Conservation (phyloP, 2,329 filamentous ascomycete species). For the Remersonia thermophila region DNA sequence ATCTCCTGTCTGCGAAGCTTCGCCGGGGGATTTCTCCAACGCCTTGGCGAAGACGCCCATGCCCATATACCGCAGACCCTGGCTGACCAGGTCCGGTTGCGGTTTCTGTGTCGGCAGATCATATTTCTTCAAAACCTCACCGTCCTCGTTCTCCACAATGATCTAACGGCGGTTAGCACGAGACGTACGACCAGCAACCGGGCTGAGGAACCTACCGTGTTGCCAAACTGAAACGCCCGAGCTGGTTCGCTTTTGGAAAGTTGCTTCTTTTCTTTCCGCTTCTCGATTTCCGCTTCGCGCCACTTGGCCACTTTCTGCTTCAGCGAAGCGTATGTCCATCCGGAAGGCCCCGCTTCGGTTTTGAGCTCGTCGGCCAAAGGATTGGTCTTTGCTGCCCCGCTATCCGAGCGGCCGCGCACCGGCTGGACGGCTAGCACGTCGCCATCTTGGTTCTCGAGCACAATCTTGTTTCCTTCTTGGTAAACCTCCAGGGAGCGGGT, state of each 20-base stretch:
- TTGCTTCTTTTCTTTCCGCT: conserved; percentile 45
- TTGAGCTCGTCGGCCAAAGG: conserved; percentile 22
- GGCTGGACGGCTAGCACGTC: conserved; percentile 64
- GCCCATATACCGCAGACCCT: conserved; percentile 42
- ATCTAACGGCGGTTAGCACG: conserved; percentile 31
- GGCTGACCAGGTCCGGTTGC: conserved; percentile 28
- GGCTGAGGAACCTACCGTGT: conserved; percentile 42
- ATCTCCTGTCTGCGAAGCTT: conserved; percentile 18
- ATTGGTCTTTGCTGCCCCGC: conserved; percentile 15
- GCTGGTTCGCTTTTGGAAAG: conserved; percentile 56
- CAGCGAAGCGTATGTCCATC: conserved; percentile 33
- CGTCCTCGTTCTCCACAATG: conserved; percentile 77
- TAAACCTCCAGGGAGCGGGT: conserved; percentile 50
- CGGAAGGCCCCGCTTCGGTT: conserved; percentile 22
- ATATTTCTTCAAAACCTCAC: conserved; percentile 76
- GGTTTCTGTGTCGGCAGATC: conserved; percentile 50
- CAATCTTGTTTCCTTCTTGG: conserved; percentile 64
- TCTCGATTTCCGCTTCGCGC: conserved; percentile 47
- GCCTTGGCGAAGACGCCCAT: conserved; percentile 34
- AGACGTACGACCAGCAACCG: no score
- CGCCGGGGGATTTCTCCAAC: conserved; percentile 24
- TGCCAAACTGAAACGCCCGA: conserved; percentile 76
- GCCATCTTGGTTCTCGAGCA: conserved; percentile 78
- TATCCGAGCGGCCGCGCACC: conserved; percentile 21
- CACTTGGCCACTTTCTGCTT: conserved; percentile 40